Evolutionary conservation across 306 rosid species (phyloP).

Genomic region (Medicago lupulina): DNA sequence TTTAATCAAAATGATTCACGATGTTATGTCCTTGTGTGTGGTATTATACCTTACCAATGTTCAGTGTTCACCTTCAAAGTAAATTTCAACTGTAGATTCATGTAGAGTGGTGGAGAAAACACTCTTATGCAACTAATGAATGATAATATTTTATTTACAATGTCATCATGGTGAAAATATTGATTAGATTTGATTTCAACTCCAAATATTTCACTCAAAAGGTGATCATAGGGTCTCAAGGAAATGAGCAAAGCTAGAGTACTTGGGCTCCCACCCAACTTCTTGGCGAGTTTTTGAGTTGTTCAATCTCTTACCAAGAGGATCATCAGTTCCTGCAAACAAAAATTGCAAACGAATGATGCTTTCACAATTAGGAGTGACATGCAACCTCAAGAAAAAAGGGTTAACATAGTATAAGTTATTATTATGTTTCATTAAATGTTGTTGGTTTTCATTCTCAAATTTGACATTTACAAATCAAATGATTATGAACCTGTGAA

Average conservation of each 20-base stretch:
- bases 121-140: constrained; percentile 24
- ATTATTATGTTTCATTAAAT: constrained; percentile 2
- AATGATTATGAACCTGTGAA: constrained; percentile 65
- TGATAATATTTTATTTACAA: constrained; percentile 41
- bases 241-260: constrained; percentile 73
- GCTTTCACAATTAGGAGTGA: constrained; percentile 1
- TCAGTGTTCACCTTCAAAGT: neutral
- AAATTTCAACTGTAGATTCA: neutral
- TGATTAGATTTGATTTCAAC: constrained; percentile 12
- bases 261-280: constrained; percentile 95
- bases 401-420: neutral
- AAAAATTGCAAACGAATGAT: neutral
- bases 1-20: constrained; percentile 24
- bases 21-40: neutral
- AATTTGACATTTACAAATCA: constrained; percentile 3
- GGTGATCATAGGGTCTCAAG: constrained; percentile 61
- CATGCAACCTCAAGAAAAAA: neutral
- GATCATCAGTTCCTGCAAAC: constrained; percentile 71
- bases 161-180: constrained; percentile 37
- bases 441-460: constrained; percentile 1
- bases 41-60: neutral
- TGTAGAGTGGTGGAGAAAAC: neutral
- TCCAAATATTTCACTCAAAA: constrained; percentile 23
- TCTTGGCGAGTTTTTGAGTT: constrained; percentile 79
- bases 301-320: constrained; percentile 88